phyloP scores from a whole-genome alignment of 225 moss, liverwort and hornwort genomes.

The Pseudoscleropodium purum region DNA sequence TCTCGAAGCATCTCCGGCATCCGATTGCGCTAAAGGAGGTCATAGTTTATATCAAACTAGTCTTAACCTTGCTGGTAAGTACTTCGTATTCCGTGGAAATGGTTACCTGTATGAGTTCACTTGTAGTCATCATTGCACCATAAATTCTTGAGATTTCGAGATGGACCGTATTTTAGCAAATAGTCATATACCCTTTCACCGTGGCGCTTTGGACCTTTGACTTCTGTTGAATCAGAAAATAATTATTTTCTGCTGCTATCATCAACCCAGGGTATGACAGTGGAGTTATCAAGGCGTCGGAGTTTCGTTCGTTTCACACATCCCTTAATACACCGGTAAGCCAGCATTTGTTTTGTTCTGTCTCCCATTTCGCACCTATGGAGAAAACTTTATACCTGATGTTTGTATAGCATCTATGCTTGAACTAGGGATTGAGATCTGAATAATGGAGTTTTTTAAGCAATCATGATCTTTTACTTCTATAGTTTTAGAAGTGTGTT shows the following conservation, averaged over 20 bases:
- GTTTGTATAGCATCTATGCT: neutral
- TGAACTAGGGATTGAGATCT: neutral
- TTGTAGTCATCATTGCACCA: neutral
- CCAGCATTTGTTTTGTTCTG: neutral
- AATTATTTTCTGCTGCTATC: neutral
- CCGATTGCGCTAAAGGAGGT: constrained; percentile 93
- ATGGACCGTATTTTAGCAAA: neutral
- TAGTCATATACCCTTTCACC: neutral
- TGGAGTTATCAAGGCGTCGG: constrained; percentile 70
- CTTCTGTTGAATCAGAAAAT: neutral
- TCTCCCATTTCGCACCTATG: neutral
- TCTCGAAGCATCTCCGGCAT: constrained; percentile 69
- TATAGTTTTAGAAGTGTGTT: neutral
- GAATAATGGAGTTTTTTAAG: neutral
- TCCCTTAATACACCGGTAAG: constrained; percentile 65
- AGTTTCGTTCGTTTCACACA: constrained; percentile 80
- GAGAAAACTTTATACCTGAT: neutral
- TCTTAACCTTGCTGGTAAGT: constrained; percentile 64
- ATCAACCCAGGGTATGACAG: constrained; percentile 52
- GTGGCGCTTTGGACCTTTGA: neutral
- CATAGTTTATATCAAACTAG: constrained; percentile 63
- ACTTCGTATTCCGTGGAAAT: neutral
- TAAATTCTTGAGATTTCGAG: neutral
- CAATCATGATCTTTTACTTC: neutral
- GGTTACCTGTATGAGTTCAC: neutral